Base-by-base conservation (phyloP, 225 moss, liverwort and hornwort species). In the Physcomitrellopsis africana region DNA sequence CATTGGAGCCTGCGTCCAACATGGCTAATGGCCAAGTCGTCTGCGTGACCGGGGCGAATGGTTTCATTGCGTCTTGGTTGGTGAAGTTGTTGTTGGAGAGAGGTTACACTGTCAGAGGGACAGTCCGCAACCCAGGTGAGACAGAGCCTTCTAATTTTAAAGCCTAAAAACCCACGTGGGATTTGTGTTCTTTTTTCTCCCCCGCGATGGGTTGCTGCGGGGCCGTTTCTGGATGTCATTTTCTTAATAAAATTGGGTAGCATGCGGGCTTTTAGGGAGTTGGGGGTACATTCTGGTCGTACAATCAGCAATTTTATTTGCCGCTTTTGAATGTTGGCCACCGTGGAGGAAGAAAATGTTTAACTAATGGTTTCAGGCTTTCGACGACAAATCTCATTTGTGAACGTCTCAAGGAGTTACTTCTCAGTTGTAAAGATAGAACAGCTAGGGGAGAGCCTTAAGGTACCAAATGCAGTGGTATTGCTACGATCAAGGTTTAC, bases 31-130 rank as follows among this genome's bases (percentile, higher is more conserved):
- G 73, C 44, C 73, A 70, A 44, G 79, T 70, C 17, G 85, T 85
- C 44, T 85, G 87, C 72, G 93, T 93, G 32, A 93, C 93, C 0
- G 92, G 92, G 24, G 92, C 92, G 3, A 88, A 85, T 13, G 92
- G 92, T 3, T 90, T 90, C 77, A 90, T 93, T 64, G 93, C 93
- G n/a, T 83, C 91, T 0, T 87, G 85, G 87, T 23, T 93, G 15
- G 87, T 93, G 15, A 93, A 91, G 87, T 47, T 82, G 67, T 79
- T 93, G 61, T 70, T 93, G 69, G 91, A 87, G 51, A 78, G 87
- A 10, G 91, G 85, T 49, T 93, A 93, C 75, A 68, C 57, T 51
- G 81, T 93, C 32, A 65, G 67, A 63, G 93, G 86, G 27, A 93
- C 93, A 10, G 91, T 89, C 37, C 90, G 93, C 13, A 74, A 78